Conservation (phyloP, 2,329 filamentous ascomycete genomes). For the Apiospora rasikravindrae region DNA sequence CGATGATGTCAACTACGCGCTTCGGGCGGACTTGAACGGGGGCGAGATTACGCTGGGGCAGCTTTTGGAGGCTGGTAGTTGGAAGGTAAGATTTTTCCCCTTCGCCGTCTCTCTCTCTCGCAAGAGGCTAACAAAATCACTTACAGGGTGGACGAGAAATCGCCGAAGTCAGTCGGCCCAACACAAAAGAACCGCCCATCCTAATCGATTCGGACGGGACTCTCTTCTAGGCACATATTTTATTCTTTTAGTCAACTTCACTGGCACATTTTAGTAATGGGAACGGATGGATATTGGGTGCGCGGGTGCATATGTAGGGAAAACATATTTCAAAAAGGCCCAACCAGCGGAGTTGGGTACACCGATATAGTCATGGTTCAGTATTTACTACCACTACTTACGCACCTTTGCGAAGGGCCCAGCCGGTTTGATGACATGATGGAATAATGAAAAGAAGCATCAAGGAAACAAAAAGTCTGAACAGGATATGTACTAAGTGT, state of each 20-base stretch:
- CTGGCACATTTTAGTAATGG: not conserved
- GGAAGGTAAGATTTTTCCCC: slow-evolving; percentile 45
- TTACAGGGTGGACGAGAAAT: slow-evolving; percentile 86
- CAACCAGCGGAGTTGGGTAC: no score
- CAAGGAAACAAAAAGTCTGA: no score
- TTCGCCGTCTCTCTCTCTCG: no score
- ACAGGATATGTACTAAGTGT: no score
- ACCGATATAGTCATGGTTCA: no score
- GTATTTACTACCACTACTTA: no score
- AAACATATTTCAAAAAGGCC: not conserved
- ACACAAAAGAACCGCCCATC: slow-evolving; percentile 95
- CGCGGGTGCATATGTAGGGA: not conserved
- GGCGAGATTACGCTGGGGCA: slow-evolving; percentile 52
- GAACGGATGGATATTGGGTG: not conserved
- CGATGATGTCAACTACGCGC: slow-evolving; percentile 48
- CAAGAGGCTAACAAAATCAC: slow-evolving; percentile 29
- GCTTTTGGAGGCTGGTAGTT: slow-evolving; percentile 58
- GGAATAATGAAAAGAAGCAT: no score
- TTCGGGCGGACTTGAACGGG: slow-evolving; percentile 40
- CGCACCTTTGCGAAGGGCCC: no score
- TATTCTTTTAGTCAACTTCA: not conserved
- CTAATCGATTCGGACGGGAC: slow-evolving; percentile 96
- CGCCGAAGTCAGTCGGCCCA: slow-evolving; percentile 92
- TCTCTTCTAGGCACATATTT: slow-evolving; percentile 70
- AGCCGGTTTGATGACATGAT: no score